Evolutionary conservation across 768 basidiomycete species (phyloP).

Genomic region (Suillus plorans): DNA sequence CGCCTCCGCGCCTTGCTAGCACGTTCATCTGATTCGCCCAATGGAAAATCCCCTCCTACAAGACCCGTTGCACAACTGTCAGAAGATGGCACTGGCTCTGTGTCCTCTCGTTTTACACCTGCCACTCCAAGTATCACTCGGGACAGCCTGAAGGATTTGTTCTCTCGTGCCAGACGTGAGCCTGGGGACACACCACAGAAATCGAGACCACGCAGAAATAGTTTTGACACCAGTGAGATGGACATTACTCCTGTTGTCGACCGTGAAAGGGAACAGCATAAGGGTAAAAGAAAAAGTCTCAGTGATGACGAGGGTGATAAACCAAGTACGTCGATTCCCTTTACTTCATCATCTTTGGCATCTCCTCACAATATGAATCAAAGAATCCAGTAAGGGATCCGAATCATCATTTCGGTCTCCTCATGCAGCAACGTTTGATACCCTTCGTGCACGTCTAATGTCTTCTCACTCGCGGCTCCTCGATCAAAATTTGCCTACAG

Average conservation of each 20-base stretch:
- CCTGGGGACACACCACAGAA: conserved; percentile 67
- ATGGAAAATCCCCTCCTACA: conserved; percentile 27
- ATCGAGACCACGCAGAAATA: conserved; percentile 49
- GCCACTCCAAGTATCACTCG: conserved; percentile 48
- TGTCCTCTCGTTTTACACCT: conserved; percentile 19
- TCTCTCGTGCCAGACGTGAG: conserved; percentile 63
- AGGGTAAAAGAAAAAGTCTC: conserved; percentile 55
- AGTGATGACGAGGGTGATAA: conserved; percentile 70
- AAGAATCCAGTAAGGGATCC: conserved; percentile 26
- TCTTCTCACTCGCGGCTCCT: conserved; percentile 37
- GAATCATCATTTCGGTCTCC: conserved; percentile 41
- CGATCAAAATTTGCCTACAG: conserved; percentile 34
- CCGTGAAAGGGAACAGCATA: conserved; percentile 42
- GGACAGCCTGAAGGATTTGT: conserved; percentile 62
- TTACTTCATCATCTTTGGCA: conserved; percentile 10
- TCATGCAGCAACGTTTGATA: conserved; percentile 47
- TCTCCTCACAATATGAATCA: conserved; percentile 8
- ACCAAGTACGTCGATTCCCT: conserved; percentile 41
- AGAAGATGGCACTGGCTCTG: conserved; percentile 24
- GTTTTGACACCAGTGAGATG: conserved; percentile 59
- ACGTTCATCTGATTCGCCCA: conserved; percentile 44
- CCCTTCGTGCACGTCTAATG: conserved; percentile 45
- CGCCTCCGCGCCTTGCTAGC: conserved; percentile 63
- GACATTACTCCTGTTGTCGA: conserved; percentile 50
- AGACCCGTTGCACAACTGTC: conserved; percentile 25